These are phyloP conservation scores for Rosa chinensis DNA, from an alignment of 306 rosid species.

Conservation along the genomic window DNA sequence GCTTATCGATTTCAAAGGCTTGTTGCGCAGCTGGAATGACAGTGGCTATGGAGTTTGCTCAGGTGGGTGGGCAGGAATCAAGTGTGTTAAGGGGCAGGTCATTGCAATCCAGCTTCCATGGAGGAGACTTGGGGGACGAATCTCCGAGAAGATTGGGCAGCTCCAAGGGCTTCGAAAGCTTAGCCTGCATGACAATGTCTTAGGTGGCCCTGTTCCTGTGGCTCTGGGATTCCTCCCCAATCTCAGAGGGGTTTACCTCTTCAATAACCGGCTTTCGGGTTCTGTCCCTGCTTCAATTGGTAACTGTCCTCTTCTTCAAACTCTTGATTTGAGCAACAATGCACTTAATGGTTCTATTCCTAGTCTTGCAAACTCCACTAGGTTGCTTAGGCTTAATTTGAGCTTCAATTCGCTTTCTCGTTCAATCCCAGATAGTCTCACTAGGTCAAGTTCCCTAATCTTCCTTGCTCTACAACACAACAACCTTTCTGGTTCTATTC, in stretches of 20 bases:
- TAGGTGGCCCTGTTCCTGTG: slow-evolving; percentile 61
- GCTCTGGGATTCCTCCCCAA: slow-evolving; percentile 70
- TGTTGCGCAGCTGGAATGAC: slow-evolving; percentile 78
- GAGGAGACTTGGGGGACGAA: slow-evolving; percentile 78
- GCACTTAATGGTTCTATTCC: slow-evolving; percentile 64
- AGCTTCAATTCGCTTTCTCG: slow-evolving; percentile 85
- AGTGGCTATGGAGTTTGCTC: slow-evolving; percentile 79
- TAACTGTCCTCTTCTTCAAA: slow-evolving; percentile 67
- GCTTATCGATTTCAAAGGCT: slow-evolving; percentile 59
- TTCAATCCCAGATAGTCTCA: slow-evolving; percentile 57
- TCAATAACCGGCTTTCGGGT: slow-evolving; percentile 85
- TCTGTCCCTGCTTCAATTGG: slow-evolving; percentile 79
- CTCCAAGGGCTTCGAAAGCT: slow-evolving; percentile 76
- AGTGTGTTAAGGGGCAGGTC: slow-evolving; percentile 84
- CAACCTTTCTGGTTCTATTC: slow-evolving; percentile 69
- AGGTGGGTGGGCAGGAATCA: slow-evolving; percentile 89
- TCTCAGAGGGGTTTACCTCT: slow-evolving; percentile 91
- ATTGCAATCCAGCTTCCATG: slow-evolving; percentile 93
- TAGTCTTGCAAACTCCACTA: slow-evolving; percentile 63
- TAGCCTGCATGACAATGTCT: slow-evolving; percentile 71
- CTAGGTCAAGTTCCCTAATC: slow-evolving; percentile 47
- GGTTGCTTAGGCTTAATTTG: slow-evolving; percentile 65
- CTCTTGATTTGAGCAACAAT: slow-evolving; percentile 83
- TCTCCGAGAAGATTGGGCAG: slow-evolving; percentile 72
- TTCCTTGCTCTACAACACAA: slow-evolving; percentile 71